Base-by-base conservation (phyloP, 257 asterid genomes). In the Linderniella brevidens region DNA sequence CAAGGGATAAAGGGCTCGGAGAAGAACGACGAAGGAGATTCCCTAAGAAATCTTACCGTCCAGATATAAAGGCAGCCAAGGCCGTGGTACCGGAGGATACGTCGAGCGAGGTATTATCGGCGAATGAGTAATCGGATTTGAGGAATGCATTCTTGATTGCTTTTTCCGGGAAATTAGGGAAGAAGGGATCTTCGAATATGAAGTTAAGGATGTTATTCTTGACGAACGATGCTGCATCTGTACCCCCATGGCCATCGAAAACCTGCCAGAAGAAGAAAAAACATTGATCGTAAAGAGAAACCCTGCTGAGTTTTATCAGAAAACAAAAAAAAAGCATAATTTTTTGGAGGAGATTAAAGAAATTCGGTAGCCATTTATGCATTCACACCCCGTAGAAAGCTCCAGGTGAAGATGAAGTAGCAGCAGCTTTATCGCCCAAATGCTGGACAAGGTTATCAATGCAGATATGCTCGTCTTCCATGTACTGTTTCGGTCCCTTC, bases 221-320 rank as follows among this genome's bases (percentile, higher is more conserved):
- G 43, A 80, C 63, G 56, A 73, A 87, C 42, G 67, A 50, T 17
- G 95, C 86, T 15, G 97, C 97, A 64, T 87, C 95, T 49, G 78
- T 70, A 44, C 97, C 97, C 48, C 97, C 97, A 67, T 87, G 97
- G 20, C 97, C 97, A 64, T 87, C 97, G 76, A 87, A 87, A 41
- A 87, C 97, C 97, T 87, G 76, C 53, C 11, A 43, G 55, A 20
- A 29, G 43, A 35, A 17, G 13, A 25, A 5, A n/a, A n/a, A n/a
- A n/a, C n/a, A n/a, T n/a, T n/a, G n/a, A n/a, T n/a, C n/a, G n/a
- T n/a, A n/a, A n/a, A n/a, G n/a, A n/a, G n/a, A 17, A n/a, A 37
- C 17, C n/a, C 59, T 45, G 48, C 43, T 65, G 20, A 6, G 8
- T 37, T 37, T 6, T 37, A 37, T 8, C 8, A 37, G 40, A 37